phyloP scores from a whole-genome alignment of 2,329 filamentous ascomycete species.

The Trichoderma arundinaceum region DNA sequence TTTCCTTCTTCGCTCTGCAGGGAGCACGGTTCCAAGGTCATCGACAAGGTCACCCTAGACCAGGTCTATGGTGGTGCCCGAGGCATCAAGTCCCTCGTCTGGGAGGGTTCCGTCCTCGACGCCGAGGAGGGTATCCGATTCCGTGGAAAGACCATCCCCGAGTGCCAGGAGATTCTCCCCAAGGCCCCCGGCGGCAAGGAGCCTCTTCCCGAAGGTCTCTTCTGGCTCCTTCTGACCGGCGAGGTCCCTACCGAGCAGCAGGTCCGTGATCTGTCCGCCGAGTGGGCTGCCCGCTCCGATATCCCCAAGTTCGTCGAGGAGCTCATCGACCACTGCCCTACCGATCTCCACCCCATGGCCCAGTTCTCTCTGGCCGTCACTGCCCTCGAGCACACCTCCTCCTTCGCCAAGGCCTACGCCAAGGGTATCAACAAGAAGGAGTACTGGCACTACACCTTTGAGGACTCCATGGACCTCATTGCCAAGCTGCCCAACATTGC shows the following conservation, averaged over 20 bases:
- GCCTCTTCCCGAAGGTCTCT: conserved; percentile 97
- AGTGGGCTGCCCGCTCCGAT: conserved; percentile 97
- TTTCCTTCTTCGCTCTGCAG: conserved; percentile 51
- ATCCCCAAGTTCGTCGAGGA: conserved; percentile 98
- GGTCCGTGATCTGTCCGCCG: conserved; percentile 95
- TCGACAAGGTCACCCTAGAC: conserved; percentile 98
- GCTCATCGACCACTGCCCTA: conserved; percentile 99
- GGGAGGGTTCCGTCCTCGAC: conserved; percentile 98
- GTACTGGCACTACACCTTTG: conserved; percentile 99
- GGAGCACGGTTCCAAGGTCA: conserved; percentile 91
- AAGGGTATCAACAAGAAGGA: conserved; percentile 99
- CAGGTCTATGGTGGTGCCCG: conserved; percentile 99
- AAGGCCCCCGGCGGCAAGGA: conserved; percentile 96
- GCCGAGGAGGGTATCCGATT: conserved; percentile 99
- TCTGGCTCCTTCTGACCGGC: conserved; percentile 98
- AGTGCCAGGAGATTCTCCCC: conserved; percentile 96
- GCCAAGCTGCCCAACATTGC: conserved; percentile 99
- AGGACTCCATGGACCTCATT: conserved; percentile 99
- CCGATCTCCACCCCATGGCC: conserved; percentile 98
- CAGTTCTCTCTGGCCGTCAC: conserved; percentile 98
- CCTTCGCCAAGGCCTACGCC: conserved; percentile 97
- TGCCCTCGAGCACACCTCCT: conserved; percentile 96
- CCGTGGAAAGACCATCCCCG: conserved; percentile 98
- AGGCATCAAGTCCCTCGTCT: conserved; percentile 98
- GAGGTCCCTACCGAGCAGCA: conserved; percentile 98